Evolutionary conservation across 371 early-diverging fungal genomes (phyloP).

Genomic region (Mortierella sp.): DNA sequence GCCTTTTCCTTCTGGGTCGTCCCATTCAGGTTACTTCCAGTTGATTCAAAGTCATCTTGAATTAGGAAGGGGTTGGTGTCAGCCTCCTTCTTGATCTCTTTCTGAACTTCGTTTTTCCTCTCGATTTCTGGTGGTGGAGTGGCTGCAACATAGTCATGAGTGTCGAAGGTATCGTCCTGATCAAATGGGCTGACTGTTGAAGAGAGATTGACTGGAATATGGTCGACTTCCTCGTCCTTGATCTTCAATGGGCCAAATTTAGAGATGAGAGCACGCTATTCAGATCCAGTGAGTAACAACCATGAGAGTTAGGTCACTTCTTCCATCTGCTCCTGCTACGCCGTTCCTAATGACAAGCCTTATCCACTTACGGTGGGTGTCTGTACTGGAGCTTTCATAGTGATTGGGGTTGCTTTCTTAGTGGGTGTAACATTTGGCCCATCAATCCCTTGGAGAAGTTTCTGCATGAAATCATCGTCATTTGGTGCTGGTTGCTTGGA

Average conservation of each 20-base stretch:
- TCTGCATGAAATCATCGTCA: conserved; percentile 15
- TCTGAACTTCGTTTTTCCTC: conserved; percentile 3
- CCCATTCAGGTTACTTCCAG: conserved; percentile 37
- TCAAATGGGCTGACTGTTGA: conserved; percentile 12
- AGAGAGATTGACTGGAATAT: conserved; percentile 11
- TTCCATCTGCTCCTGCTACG: no score
- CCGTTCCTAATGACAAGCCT: no score
- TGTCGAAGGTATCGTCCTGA: conserved; percentile 22
- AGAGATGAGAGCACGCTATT: conserved; percentile 31
- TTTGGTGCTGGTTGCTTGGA: conserved; percentile 6
- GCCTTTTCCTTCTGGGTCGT: conserved; percentile 37
- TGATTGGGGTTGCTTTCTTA: conserved; percentile 14
- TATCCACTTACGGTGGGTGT: conserved; percentile 38
- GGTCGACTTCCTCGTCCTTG: conserved; percentile 39
- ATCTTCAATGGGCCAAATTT: conserved; percentile 36
- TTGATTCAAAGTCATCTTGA: conserved; percentile 6
- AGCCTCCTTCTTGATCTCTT: conserved; percentile 17
- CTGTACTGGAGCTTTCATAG: conserved; percentile 11
- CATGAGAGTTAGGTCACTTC: background rate
- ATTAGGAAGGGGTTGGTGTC: conserved; percentile 30
- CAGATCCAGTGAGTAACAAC: no score
- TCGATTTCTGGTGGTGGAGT: conserved; percentile 20
- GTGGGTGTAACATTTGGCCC: background rate
- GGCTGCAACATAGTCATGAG: conserved; percentile 30
- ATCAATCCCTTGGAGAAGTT: conserved; percentile 19